These are phyloP conservation scores for Phytopythium oedochilum DNA, from an alignment of 352 stramenopile species.

Conservation along the genomic window DNA sequence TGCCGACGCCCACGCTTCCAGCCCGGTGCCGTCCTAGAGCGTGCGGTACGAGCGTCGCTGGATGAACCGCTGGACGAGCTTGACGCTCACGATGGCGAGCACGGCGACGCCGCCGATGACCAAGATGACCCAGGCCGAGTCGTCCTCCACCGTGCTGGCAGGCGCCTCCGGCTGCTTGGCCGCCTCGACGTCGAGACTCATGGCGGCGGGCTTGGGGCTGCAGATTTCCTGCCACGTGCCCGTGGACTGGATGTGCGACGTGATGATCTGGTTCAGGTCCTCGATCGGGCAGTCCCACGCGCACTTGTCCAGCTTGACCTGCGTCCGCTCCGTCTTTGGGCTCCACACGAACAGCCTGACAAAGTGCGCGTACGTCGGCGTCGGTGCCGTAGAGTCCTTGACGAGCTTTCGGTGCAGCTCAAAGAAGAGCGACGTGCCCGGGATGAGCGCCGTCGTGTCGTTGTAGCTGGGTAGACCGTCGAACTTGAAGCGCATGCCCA, in stretches of 20 bases:
- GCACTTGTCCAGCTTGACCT: constrained; percentile 60
- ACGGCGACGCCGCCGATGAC: constrained; percentile 29
- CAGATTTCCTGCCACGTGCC: constrained; percentile 74
- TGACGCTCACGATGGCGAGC: constrained; percentile 28
- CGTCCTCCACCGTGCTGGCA: not conserved
- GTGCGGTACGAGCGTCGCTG: constrained; percentile 36
- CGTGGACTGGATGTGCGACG: constrained; percentile 46
- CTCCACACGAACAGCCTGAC: constrained; percentile 73
- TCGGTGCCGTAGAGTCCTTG: constrained; percentile 6
- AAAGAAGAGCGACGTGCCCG: constrained; percentile 71
- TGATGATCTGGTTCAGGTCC: constrained; percentile 53
- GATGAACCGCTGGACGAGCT: constrained; percentile 41
- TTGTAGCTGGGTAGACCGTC: constrained; percentile 53
- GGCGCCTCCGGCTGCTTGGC: not conserved
- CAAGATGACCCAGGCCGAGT: constrained; percentile 29
- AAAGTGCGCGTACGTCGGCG: constrained; percentile 29
- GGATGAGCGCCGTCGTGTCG: constrained; percentile 58
- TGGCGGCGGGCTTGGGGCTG: constrained; percentile 47
- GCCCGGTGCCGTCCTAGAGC: constrained; percentile 11
- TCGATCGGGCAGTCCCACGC: constrained; percentile 46
- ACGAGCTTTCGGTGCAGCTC: constrained; percentile 46
- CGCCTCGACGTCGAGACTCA: constrained; percentile 17
- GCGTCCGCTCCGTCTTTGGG: constrained; percentile 38
- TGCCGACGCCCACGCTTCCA: no score
- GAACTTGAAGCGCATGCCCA: constrained; percentile 80